Evolutionary conservation across 352 stramenopile genomes (phyloP), one percentile per base, ranked within the genome.

Genomic region (Phytophthora litchii): DNA sequence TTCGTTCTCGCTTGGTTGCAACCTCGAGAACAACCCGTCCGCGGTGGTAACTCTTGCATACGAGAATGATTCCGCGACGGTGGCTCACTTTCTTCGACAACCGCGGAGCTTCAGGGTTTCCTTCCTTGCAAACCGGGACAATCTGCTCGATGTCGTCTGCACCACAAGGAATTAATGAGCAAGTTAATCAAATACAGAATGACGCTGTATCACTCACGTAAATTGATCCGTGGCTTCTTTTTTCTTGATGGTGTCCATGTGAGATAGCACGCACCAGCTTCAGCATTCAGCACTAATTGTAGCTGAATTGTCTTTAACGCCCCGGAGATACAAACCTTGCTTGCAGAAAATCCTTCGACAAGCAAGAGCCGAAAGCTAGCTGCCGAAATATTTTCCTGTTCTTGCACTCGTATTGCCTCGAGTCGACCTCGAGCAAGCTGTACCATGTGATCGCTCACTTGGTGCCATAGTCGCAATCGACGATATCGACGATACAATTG

Each of bases 171-270:
- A n/a, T n/a, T n/a, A n/a, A n/a, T n/a, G n/a, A n/a, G n/a, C n/a
- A n/a, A n/a, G n/a, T n/a, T n/a, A n/a, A n/a, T n/a, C n/a, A n/a
- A n/a, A n/a, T n/a, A n/a, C n/a, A n/a, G n/a, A n/a, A n/a, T n/a
- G n/a, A 27, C 3, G 23, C 23, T 5, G 3, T 27, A 27, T 3
- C 23, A 27, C 23, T 21, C 66, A 92, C 83, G 69, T 11, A 91
- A 40, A 38, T 86, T 55, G 31, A 89, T 84, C 1, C 77, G 67
- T 2, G 83, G 76, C 13, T 80, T 65, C 19, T 76, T 80, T 66
- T 92, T 92, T 40, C 80, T 68, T 12, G 83, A 92, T 20, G 83
- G 83, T 10, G 67, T 77, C 83, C 83, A 92, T 38, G 79, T 90
- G 14, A 92, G 66, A 40, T 88, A 89, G 49, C 74, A 89, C 47